Evolutionary conservation across 441 rosid genomes (phyloP).

Genomic region (Eutrema salsugineum): DNA sequence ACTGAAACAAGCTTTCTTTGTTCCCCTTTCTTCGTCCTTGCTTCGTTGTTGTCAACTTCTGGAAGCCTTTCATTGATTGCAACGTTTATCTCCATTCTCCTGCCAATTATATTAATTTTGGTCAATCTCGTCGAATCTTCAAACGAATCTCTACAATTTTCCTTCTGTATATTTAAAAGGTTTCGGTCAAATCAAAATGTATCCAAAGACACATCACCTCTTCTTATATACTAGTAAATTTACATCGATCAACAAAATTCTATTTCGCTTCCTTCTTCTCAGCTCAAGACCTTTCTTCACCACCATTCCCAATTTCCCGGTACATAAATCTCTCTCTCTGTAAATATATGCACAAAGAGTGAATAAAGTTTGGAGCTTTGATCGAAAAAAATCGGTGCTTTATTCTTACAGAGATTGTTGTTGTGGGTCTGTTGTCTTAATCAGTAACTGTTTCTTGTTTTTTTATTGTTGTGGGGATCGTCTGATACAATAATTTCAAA

Average conservation of each 20-base stretch:
- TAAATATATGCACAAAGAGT: neutral
- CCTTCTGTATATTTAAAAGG: neutral
- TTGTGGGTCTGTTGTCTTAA: conserved; percentile 20
- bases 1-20: neutral
- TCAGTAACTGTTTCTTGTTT: neutral
- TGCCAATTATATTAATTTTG: neutral
- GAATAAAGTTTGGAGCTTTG: conserved; percentile 5
- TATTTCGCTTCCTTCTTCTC: conserved; percentile 16
- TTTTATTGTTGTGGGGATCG: conserved; percentile 13
- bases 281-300: conserved; percentile 14
- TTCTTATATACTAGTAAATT: conserved; percentile 6
- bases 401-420: conserved; percentile 2
- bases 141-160: conserved; percentile 10
- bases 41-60: conserved; percentile 29
- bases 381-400: conserved; percentile 16
- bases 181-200: conserved; percentile 22
- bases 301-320: conserved; percentile 3
- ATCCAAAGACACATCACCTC: neutral
- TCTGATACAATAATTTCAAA: neutral
- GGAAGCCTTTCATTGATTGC: conserved; percentile 25
- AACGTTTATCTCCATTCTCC: conserved; percentile 22
- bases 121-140: conserved; percentile 27
- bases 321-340: neutral
- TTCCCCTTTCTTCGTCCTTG: neutral
- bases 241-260: neutral